A percentile compares a stretch with the other conserved stretches of the same genome.
phyloP scores from a whole-genome alignment of 2,329 filamentous ascomycete genomes.

The Bretziella fagacearum region DNA sequence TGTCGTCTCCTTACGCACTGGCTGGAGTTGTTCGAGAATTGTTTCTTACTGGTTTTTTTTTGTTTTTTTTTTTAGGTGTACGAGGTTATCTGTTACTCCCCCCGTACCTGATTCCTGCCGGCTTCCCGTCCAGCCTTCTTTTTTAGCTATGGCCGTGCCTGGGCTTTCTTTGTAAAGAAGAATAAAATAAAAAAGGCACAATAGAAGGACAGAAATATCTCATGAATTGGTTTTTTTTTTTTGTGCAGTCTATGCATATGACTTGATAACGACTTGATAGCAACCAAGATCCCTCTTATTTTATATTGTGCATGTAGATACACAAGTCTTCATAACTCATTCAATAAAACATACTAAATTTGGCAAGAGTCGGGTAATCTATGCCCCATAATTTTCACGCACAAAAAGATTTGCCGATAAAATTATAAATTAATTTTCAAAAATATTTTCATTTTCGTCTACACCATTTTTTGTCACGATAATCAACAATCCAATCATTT shows the following conservation, averaged over 20 bases:
- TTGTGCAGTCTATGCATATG: neutral
- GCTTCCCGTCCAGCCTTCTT: neutral
- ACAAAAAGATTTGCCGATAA: too few relatives aligned
- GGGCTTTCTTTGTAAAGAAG: neutral
- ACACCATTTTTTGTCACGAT: too few relatives aligned
- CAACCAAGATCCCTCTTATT: too few relatives aligned
- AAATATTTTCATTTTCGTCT: too few relatives aligned
- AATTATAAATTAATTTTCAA: too few relatives aligned
- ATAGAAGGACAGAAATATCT: neutral
- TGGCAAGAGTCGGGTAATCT: too few relatives aligned
- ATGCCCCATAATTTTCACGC: too few relatives aligned
- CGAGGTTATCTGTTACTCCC: neutral
- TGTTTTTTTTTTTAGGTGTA: neutral
- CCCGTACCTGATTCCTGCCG: neutral
- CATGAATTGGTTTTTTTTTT: neutral
- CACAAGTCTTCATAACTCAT: too few relatives aligned
- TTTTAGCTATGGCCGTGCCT: neutral
- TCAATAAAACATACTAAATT: too few relatives aligned
- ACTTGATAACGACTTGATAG: neutral
- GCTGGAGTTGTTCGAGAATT: neutral
- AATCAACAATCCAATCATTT: too few relatives aligned
- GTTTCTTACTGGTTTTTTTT: neutral
- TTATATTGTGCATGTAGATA: too few relatives aligned
- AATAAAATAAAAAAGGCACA: neutral
- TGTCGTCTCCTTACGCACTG: neutral